Percentiles rank a stretch among this genome's conserved stretches.
These are phyloP conservation scores for Suhomyces bokatorum DNA, from an alignment of 1,139 yeast species.

Conservation along the genomic window DNA sequence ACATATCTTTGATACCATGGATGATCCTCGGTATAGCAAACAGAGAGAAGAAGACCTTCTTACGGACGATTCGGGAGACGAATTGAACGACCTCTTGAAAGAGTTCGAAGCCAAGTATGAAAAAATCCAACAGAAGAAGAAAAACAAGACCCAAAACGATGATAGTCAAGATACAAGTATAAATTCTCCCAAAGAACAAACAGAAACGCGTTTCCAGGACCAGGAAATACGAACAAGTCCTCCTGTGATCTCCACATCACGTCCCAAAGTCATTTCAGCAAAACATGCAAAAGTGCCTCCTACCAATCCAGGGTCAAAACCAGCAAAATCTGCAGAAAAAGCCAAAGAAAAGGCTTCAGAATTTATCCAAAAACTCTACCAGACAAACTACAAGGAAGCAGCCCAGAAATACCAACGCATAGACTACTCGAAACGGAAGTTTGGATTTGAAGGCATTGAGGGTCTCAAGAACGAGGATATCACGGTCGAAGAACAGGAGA, in stretches of 20 bases:
- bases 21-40: slow-evolving; percentile 22
- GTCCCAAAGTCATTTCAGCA: neutral
- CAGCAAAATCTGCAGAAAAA: neutral
- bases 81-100: slow-evolving; percentile 24
- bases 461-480: slow-evolving; percentile 9
- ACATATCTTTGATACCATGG: slow-evolving; percentile 12
- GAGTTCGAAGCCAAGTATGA: slow-evolving; percentile 23
- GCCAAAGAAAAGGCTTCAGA: slow-evolving; percentile 8
- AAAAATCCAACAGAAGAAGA: slow-evolving; percentile 18
- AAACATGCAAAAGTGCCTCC: too few species aligned
- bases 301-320: too few species aligned
- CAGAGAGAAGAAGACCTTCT: slow-evolving; percentile 18
- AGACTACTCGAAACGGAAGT: slow-evolving; percentile 20
- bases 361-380: slow-evolving; percentile 15
- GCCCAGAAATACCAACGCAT: slow-evolving; percentile 12
- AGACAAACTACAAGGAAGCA: slow-evolving; percentile 11
- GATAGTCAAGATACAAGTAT: too few species aligned
- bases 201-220: too few species aligned
- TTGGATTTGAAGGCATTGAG: slow-evolving; percentile 21
- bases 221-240: too few species aligned
- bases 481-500: slow-evolving; percentile 15
- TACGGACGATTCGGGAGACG: slow-evolving; percentile 28
- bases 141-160: neutral
- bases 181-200: too few species aligned
- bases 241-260: neutral